Evolutionary conservation across 805 yeast genomes (phyloP).

Genomic region (Barnettozyma salicaria): DNA sequence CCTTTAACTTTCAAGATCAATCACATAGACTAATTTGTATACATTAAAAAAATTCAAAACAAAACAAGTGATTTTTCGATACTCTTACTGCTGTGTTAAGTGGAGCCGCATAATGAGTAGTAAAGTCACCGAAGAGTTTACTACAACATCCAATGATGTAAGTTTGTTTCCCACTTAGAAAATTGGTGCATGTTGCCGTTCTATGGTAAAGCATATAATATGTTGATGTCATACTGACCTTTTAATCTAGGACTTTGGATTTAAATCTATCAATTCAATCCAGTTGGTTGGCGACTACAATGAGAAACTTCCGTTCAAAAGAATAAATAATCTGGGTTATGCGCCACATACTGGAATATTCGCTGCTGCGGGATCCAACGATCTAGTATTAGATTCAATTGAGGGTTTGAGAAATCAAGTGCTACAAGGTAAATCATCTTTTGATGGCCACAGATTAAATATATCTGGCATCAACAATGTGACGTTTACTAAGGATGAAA

Average conservation of each 20-base stretch:
- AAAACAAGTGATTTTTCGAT: too few relatives aligned
- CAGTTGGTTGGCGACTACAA: conserved; percentile 31
- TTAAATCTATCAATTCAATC: conserved; percentile 32
- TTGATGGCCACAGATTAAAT: conserved; percentile 7
- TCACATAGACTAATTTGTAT: neutral
- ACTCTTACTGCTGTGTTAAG: too few relatives aligned
- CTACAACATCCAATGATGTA: conserved; percentile 18
- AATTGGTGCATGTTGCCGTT: too few relatives aligned
- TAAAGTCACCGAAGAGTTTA: conserved; percentile 17
- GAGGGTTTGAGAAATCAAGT: conserved; percentile 28
- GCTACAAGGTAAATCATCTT: conserved; percentile 14
- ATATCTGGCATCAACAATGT: conserved; percentile 26
- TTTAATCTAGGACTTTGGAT: conserved; percentile 38
- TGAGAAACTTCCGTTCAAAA: conserved; percentile 33
- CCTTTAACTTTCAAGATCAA: too few relatives aligned
- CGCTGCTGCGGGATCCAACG: conserved; percentile 35
- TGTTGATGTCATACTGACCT: neutral
- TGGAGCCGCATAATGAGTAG: conserved; percentile 15
- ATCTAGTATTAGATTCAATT: conserved; percentile 32
- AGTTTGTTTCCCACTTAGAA: conserved; percentile 4
- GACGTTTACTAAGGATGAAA: conserved; percentile 29
- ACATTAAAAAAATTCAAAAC: too few relatives aligned
- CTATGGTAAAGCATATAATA: neutral
- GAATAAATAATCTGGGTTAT: conserved; percentile 33
- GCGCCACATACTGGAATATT: conserved; percentile 28